A percentile compares a stretch with the other conserved stretches of the same genome.
Evolutionary conservation across 306 rosid species (phyloP).

Genomic region (Ormosia semicastrata): DNA sequence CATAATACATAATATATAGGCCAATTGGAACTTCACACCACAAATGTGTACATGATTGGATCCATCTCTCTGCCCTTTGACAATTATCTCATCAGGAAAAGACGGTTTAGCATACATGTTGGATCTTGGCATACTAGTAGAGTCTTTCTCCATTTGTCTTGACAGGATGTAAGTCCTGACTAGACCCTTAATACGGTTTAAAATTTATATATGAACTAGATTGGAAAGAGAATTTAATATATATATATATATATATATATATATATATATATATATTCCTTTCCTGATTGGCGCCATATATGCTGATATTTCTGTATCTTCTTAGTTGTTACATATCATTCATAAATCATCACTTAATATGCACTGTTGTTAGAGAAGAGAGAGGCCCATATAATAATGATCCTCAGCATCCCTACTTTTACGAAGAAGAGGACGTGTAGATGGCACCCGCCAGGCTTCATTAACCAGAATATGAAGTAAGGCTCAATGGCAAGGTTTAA

Average conservation of each 20-base stretch:
- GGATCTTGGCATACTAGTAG: neutral
- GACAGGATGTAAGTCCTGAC: too few relatives aligned
- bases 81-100: neutral
- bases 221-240: neutral
- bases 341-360: neutral
- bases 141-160: slow-evolving; percentile 2
- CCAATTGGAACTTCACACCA: slow-evolving; percentile 9
- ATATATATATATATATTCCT: neutral
- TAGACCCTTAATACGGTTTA: neutral
- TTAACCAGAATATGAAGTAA: slow-evolving; percentile 89
- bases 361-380: slow-evolving; percentile 87
- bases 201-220: neutral
- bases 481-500: slow-evolving; percentile 30
- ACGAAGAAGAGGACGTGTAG: slow-evolving; percentile 93
- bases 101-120: neutral
- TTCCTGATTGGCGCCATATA: neutral
- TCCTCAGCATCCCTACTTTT: slow-evolving; percentile 94
- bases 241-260: too few relatives aligned
- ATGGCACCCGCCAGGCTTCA: slow-evolving; percentile 90
- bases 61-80: neutral
- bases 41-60: neutral
- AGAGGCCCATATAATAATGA: slow-evolving; percentile 75
- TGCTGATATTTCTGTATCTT: neutral
- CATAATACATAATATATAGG: neutral
- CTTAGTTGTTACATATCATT: slow-evolving; percentile 23